phyloP scores from a whole-genome alignment of 345 rosid species.

The Laguncularia racemosa region DNA sequence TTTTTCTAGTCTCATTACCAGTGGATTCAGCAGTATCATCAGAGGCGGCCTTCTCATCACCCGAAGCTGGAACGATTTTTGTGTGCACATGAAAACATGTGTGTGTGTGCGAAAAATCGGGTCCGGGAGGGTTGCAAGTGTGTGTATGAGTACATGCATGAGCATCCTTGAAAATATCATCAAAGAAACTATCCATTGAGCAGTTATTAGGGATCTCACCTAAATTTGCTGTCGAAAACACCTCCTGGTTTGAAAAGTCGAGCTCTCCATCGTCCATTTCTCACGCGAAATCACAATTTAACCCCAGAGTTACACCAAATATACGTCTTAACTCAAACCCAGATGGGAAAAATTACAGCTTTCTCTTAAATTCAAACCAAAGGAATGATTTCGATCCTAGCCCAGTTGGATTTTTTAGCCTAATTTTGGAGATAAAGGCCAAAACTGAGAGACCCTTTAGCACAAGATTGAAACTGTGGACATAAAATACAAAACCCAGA shows the following conservation, averaged over 20 bases:
- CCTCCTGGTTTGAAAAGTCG: constrained; percentile 74
- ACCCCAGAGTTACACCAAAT: too few relatives aligned
- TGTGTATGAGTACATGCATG: constrained; percentile 93
- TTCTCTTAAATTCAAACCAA: too few relatives aligned
- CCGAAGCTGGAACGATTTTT: constrained; percentile 50
- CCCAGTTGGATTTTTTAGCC: too few relatives aligned
- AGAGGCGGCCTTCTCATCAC: constrained; percentile 54
- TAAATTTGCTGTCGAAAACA: constrained; percentile 45
- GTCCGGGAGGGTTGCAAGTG: constrained; percentile 92
- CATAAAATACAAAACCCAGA: too few relatives aligned
- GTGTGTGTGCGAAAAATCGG: constrained; percentile 79
- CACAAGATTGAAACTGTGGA: too few relatives aligned
- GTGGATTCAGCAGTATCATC: constrained; percentile 79
- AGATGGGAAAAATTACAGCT: too few relatives aligned
- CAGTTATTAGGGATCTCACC: constrained; percentile 56
- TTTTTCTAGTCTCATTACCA: constrained; percentile 22
- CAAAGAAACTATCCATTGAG: constrained; percentile 45
- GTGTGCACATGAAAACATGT: constrained; percentile 94
- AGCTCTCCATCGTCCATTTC: constrained; percentile 92
- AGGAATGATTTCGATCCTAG: too few relatives aligned
- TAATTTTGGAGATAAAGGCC: too few relatives aligned
- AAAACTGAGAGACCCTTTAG: too few relatives aligned
- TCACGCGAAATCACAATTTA: too few relatives aligned
- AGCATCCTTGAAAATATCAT: constrained; percentile 44
- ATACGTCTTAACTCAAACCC: too few relatives aligned